These are phyloP conservation scores for Penicillium malachiteum DNA, from an alignment of 495 filamentous ascomycete species.

Conservation along the genomic window DNA sequence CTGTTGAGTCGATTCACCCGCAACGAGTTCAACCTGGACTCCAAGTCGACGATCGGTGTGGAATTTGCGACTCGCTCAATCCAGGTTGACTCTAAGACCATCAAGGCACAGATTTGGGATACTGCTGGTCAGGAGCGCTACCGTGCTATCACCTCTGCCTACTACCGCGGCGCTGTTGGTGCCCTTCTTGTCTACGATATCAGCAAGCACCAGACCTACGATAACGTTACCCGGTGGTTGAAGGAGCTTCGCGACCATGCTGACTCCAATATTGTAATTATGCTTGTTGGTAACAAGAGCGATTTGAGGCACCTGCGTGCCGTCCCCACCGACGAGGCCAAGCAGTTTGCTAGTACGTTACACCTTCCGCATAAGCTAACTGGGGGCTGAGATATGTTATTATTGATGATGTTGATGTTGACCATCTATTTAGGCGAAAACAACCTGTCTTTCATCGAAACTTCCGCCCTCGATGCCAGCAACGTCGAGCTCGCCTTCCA, in stretches of 20 bases:
- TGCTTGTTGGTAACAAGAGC: conserved; percentile 99
- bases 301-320: conserved; percentile 98
- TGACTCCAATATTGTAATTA: conserved; percentile 99
- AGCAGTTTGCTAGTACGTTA: conserved; percentile 90
- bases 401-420: conserved; percentile 2
- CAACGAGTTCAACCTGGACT: conserved; percentile 99
- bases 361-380: too few species aligned
- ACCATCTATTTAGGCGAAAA: conserved; percentile 24
- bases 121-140: conserved; percentile 99
- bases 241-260: conserved; percentile 98
- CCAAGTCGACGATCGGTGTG: conserved; percentile 99
- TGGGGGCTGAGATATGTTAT: too few species aligned
- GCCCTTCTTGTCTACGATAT: conserved; percentile 99
- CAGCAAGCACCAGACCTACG: conserved; percentile 98
- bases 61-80: conserved; percentile 99
- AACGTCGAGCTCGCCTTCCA: conserved; percentile 99
- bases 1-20: conserved; percentile 98
- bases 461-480: conserved; percentile 96
- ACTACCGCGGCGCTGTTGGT: conserved; percentile 96
- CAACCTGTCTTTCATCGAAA: conserved; percentile 76
- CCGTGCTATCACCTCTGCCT: conserved; percentile 97
- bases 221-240: conserved; percentile 98
- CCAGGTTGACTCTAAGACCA: conserved; percentile 98
- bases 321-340: conserved; percentile 97
- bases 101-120: conserved; percentile 99